Base-by-base conservation (phyloP, 2,329 filamentous ascomycete genomes). In the Achaetomium macrosporum region DNA sequence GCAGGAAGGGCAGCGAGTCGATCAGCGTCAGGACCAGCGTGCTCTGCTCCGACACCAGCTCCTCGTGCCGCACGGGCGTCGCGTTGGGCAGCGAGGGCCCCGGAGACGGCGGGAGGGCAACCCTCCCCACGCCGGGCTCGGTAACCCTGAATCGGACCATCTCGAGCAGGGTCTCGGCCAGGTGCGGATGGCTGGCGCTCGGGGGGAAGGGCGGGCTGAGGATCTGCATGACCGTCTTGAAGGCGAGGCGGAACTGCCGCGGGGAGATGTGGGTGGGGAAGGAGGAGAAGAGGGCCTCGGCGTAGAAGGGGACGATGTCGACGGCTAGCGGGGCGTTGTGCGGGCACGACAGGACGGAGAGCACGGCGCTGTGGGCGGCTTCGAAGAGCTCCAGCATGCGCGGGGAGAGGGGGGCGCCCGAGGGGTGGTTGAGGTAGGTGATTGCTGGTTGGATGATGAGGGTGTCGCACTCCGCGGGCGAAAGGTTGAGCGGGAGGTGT, bases 241-340 rank as follows among this genome's bases (percentile, higher is more conserved):
- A 91, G 11, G 90, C 91, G 10, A 96, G 76, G 30, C 90, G 82
- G 73, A 96, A 96, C 66, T 96, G 91, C 15, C 90, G 83, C 1
- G 88, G 78, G 0, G 88, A 91, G 17, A 96, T 82, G 54, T 85
- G 86, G 1, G 75, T 67, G 0, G 91, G 90, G 68, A 96, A 96
- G 1, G 89, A 84, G 17, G 79, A 76, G 64, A 95, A 88, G 0
- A 96, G 76, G 13, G 85, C 83, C 61, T 91, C 85, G 58, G 95
- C 83, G 69, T 96, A 96, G 64, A 88, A 88, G 0, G 90, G 88
- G 1, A 91, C 77, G 50, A 93, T 80, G 57, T 80, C 78, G 9
- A 83, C 78, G 15, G 88, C 84, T 19, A 95, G 72, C 15, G 80
- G 71, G 16, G 85, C 82, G 61, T 90, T 91, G 57, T 88, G 84